These are phyloP conservation scores for Suillus placidus DNA, from an alignment of 768 basidiomycete genomes.

Conservation along the genomic window DNA sequence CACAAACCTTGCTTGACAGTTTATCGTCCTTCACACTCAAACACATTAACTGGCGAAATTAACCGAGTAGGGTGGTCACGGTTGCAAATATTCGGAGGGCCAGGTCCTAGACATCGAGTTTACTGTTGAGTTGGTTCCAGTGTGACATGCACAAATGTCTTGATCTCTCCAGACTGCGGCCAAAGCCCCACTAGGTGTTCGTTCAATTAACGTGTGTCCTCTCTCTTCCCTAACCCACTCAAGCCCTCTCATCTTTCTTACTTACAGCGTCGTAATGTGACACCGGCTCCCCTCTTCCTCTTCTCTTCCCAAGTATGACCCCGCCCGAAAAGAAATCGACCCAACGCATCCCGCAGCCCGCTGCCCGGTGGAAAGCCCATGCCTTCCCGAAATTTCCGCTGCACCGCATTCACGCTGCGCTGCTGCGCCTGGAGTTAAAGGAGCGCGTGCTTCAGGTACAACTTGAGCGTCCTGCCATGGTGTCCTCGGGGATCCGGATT, in stretches of 20 bases:
- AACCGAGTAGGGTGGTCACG: too few species aligned
- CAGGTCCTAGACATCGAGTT: too few species aligned
- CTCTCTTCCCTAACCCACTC: neutral
- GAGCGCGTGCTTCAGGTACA: too few species aligned
- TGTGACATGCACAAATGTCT: conserved; percentile 11
- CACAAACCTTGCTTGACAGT: too few species aligned
- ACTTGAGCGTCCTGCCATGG: neutral
- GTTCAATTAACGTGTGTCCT: neutral
- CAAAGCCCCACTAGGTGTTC: conserved; percentile 7
- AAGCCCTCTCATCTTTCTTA: neutral
- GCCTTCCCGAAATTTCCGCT: conserved; percentile 2
- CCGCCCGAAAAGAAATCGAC: neutral
- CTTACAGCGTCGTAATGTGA: neutral
- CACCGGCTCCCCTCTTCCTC: conserved; percentile 5
- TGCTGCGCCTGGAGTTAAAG: conserved; percentile 1
- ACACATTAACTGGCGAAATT: too few species aligned
- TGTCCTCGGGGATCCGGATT: neutral
- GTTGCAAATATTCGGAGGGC: too few species aligned
- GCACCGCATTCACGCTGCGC: conserved; percentile 4
- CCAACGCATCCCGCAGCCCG: neutral
- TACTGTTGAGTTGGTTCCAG: too few species aligned
- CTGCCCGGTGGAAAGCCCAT: neutral
- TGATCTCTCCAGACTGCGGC: conserved; percentile 15
- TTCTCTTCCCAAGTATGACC: neutral
- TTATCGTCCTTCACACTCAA: too few species aligned